phyloP scores from a whole-genome alignment of 2,329 filamentous ascomycete species.

The Aspergillus japonicus region DNA sequence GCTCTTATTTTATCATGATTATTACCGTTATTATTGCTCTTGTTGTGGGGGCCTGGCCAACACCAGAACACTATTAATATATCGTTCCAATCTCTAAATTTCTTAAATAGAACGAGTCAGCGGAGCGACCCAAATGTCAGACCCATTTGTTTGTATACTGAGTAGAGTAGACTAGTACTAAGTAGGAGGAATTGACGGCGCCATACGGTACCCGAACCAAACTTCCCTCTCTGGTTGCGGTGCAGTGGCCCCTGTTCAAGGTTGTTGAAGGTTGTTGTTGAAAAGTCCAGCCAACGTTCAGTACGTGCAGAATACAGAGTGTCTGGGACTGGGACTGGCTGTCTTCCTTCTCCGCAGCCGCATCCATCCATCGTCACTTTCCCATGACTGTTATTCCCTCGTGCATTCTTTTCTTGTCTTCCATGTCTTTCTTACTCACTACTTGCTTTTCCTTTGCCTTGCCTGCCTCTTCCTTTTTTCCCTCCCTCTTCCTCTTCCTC shows the following conservation, averaged over 20 bases:
- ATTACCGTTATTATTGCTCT: not conserved
- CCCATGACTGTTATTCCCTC: slow-evolving; percentile 4
- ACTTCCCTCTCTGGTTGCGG: not conserved
- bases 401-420: slow-evolving; percentile 6
- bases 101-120: not conserved
- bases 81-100: not conserved
- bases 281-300: not conserved
- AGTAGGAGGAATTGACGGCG: too few species aligned
- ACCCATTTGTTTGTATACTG: not conserved
- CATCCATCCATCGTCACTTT: slow-evolving; percentile 17
- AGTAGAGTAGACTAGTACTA: too few species aligned
- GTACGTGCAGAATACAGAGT: not conserved
- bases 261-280: not conserved
- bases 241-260: slow-evolving; percentile 2
- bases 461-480: not conserved
- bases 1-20: too few species aligned
- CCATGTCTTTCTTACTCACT: not conserved
- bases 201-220: not conserved
- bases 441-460: not conserved
- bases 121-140: not conserved
- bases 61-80: not conserved
- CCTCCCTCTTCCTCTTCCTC: not conserved
- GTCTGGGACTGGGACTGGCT: too few species aligned
- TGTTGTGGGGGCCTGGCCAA: not conserved
- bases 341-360: slow-evolving; percentile 23